Evolutionary conservation across 1,139 yeast genomes (phyloP).

Genomic region (Nematodospora anomalae): DNA sequence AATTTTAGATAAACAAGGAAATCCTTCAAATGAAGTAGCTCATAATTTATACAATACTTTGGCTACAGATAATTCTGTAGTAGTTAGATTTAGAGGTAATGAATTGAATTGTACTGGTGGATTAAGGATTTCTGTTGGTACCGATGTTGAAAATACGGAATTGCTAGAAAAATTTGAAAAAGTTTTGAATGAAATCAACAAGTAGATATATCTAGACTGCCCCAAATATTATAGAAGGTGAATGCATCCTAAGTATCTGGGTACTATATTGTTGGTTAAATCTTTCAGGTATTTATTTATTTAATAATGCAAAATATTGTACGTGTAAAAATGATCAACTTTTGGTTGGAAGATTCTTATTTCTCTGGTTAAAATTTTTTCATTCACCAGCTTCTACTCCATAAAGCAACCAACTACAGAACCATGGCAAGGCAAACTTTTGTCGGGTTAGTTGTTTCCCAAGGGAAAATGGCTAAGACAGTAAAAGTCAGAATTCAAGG

Average conservation of each 20-base stretch:
- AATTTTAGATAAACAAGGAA: conserved; percentile 58
- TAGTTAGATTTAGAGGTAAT: conserved; percentile 85
- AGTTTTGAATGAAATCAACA: conserved; percentile 13
- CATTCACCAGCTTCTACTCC: conserved; percentile 2
- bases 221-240: not conserved
- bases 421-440: conserved; percentile 86
- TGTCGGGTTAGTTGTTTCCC: conserved; percentile 89
- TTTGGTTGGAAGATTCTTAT: not conserved
- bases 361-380: conserved; percentile 2
- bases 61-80: conserved; percentile 75
- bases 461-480: conserved; percentile 94
- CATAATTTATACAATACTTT: conserved; percentile 59
- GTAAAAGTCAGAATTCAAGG: conserved; percentile 88
- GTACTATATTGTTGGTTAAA: too few species aligned
- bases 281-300: too few species aligned
- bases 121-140: conserved; percentile 84
- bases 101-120: conserved; percentile 90
- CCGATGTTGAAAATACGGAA: conserved; percentile 64
- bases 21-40: conserved; percentile 73
- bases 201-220: too few species aligned
- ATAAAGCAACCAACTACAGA: not conserved
- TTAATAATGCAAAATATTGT: not conserved
- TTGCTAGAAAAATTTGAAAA: conserved; percentile 53
- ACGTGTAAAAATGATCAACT: not conserved
- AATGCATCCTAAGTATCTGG: too few species aligned